Evolutionary conservation across 352 stramenopile species (phyloP), one percentile per base, ranked within the genome.

Genomic region (Phytophthora cryptogea): DNA sequence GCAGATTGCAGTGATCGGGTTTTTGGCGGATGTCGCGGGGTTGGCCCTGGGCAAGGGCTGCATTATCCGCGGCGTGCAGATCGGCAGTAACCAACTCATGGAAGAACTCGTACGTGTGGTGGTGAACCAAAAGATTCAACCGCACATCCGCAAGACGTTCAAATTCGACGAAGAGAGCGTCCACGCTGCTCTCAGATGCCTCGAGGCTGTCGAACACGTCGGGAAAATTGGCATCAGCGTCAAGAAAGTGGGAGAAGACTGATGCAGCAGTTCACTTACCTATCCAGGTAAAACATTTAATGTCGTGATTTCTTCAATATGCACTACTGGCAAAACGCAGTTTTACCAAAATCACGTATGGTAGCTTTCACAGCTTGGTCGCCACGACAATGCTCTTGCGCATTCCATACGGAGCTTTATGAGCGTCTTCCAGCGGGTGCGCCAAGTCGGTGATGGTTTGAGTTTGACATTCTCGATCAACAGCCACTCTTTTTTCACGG

Each of bases 141-240:
- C 64, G 10, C 52, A 61, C 17, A 54, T 68, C 16, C 16, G 72
- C 46, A 69, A 72, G 48, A 63, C 37, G 28, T 72, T 72, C 13
- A 44, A 50, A 5, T 76, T 76, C 17, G 37, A 43, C 0, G 33
- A 33, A 3, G 55, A 67, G 1, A 23, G 54, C 4, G 53, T 72
- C 0, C 17, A 63, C 5, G 49, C 27, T 5, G 68, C 68, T 2
- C 66, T 76, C 43, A 45, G 52, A 16, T 60, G 46, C 13, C 39
- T 75, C 8, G 17, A 63, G 17, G 26, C 49, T 10, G 41, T 35
- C 23, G 37, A 35, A 4, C 52, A 76, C 37, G 61, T 76, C 16
- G 63, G 68, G 1, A 69, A 75, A 26, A 43, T 75, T 28, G 60
- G 63, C 41, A 72, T 72, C 36, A 11, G 27, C 26, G 41, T 58